These are phyloP conservation scores for Erysimum cheiranthoides DNA, from an alignment of 345 rosid species.

Conservation along the genomic window DNA sequence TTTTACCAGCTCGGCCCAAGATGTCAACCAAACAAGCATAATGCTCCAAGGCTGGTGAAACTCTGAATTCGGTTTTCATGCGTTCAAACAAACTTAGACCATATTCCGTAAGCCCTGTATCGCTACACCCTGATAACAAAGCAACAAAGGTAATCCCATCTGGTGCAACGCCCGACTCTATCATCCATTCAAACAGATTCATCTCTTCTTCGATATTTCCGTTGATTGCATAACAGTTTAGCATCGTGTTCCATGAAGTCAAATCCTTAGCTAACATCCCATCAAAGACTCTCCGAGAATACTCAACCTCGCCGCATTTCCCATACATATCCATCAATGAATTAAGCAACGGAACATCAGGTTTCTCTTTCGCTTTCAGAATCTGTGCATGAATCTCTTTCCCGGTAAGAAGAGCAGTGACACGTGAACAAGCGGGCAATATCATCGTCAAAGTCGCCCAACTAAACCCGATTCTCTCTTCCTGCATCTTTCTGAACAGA, in stretches of 20 bases:
- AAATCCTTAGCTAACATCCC: slow-evolving; percentile 55
- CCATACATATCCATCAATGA: slow-evolving; percentile 65
- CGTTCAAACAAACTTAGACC: slow-evolving; percentile 54
- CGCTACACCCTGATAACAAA: slow-evolving; percentile 66
- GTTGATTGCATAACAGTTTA: slow-evolving; percentile 57
- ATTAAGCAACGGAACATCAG: slow-evolving; percentile 50
- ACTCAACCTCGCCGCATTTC: slow-evolving; percentile 51
- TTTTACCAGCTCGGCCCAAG: slow-evolving; percentile 62
- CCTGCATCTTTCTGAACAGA: slow-evolving; percentile 52
- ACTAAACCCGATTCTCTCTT: slow-evolving; percentile 49
- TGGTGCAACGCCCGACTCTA: slow-evolving; percentile 48
- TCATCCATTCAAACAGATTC: slow-evolving; percentile 51
- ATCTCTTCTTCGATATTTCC: slow-evolving; percentile 49
- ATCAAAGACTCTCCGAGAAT: slow-evolving; percentile 56
- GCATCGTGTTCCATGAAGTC: slow-evolving; percentile 63
- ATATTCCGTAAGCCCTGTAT: slow-evolving; percentile 52
- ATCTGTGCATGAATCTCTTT: slow-evolving; percentile 55
- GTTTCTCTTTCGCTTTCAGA: slow-evolving; percentile 43
- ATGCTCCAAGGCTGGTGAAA: slow-evolving; percentile 57
- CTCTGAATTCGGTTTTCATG: slow-evolving; percentile 49
- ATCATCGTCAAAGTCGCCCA: slow-evolving; percentile 54
- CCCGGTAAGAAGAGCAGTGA: slow-evolving; percentile 45
- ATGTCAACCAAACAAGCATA: slow-evolving; percentile 67
- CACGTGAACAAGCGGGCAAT: slow-evolving; percentile 49
- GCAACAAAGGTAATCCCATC: slow-evolving; percentile 60